These are phyloP conservation scores for Amanita jacksonii DNA, from an alignment of 768 basidiomycete species.

Conservation along the genomic window DNA sequence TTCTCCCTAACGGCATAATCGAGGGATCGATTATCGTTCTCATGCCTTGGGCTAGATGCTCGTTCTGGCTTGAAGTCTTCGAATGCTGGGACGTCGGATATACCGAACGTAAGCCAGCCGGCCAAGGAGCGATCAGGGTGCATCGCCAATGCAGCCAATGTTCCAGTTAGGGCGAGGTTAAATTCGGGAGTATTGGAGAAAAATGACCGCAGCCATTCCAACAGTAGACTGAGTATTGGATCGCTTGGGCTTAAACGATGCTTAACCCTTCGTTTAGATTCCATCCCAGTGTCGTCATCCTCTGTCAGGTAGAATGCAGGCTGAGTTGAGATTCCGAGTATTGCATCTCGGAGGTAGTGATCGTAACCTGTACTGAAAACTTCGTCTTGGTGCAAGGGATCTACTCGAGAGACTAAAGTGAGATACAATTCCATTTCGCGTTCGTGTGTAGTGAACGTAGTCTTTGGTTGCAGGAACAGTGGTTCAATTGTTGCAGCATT, in stretches of 20 bases:
- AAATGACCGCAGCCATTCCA: conserved; percentile 68
- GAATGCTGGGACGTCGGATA: conserved; percentile 24
- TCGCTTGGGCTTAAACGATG: conserved; percentile 78
- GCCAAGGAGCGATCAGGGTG: conserved; percentile 80
- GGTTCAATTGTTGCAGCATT: conserved; percentile 26
- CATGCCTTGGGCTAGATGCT: conserved; percentile 25
- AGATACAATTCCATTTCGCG: conserved; percentile 79
- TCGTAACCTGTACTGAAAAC: conserved; percentile 81
- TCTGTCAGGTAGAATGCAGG: conserved; percentile 41
- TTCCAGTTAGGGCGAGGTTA: conserved; percentile 84
- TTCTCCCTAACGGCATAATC: conserved; percentile 66
- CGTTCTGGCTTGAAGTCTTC: not conserved
- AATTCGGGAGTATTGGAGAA: conserved; percentile 79
- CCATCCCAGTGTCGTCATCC: conserved; percentile 28
- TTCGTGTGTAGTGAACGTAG: conserved; percentile 72
- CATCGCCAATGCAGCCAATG: conserved; percentile 69
- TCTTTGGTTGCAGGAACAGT: conserved; percentile 53
- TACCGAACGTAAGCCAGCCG: conserved; percentile 78
- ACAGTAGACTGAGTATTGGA: conserved; percentile 57
- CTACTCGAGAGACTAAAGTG: conserved; percentile 66
- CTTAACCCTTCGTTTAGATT: conserved; percentile 38
- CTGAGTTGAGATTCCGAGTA: conserved; percentile 57
- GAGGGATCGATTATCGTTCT: conserved; percentile 74
- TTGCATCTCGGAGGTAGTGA: conserved; percentile 72
- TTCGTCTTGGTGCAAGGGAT: conserved; percentile 58